Percentiles rank a stretch among this genome's conserved stretches.
These are phyloP conservation scores for Paspalum vaginatum DNA, from an alignment of 176 grass and related monocot species.

Conservation along the genomic window DNA sequence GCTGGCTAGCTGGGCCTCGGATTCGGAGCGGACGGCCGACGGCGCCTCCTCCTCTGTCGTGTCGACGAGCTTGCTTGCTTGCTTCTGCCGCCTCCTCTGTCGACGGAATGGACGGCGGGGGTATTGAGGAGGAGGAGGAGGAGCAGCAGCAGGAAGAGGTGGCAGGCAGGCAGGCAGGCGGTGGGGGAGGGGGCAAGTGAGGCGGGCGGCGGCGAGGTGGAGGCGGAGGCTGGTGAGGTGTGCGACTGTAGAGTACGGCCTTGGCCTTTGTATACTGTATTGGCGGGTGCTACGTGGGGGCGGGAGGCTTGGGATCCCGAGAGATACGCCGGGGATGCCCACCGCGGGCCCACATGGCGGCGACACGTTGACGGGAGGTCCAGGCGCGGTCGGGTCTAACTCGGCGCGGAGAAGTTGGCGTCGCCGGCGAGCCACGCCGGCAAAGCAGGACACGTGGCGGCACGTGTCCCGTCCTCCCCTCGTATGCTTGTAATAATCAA, in stretches of 20 bases:
- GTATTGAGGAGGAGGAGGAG: not conserved
- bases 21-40: no score
- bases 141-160: not conserved
- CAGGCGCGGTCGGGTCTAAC: not conserved
- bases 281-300: conserved; percentile 27
- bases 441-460: not conserved
- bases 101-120: not conserved
- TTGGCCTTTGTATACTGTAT: no score
- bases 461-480: not conserved
- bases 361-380: not conserved
- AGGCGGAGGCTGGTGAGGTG: conserved; percentile 30
- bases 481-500: no score
- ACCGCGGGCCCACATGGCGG: not conserved
- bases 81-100: not conserved
- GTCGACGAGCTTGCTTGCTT: not conserved
- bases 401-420: not conserved
- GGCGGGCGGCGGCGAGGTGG: conserved; percentile 40
- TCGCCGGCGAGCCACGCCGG: not conserved
- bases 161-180: no score
- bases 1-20: no score
- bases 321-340: not conserved
- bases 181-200: conserved; percentile 35
- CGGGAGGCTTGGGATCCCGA: not conserved
- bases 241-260: not conserved
- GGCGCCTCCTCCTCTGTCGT: not conserved